phyloP scores from a whole-genome alignment of 2,329 filamentous ascomycete genomes.

The Fusarium drepaniforme region DNA sequence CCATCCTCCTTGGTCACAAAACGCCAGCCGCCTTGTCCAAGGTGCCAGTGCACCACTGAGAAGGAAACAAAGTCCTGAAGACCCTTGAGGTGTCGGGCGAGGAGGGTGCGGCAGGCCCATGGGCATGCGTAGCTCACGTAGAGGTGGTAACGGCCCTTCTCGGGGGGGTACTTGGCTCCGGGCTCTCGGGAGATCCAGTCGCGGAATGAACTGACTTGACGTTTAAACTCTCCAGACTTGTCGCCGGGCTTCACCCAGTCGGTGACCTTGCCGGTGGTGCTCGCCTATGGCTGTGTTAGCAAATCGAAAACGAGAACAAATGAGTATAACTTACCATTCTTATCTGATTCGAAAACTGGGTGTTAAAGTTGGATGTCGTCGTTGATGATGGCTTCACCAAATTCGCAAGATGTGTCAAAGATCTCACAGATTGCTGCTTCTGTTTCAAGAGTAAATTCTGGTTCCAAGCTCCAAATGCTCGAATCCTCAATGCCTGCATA shows the following conservation, averaged over 20 bases:
- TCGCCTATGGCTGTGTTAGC: constrained; percentile 36
- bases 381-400: constrained; percentile 12
- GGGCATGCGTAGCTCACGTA: constrained; percentile 96
- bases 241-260: constrained; percentile 86
- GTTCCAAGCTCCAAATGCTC: constrained; percentile 30
- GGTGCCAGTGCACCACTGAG: constrained; percentile 94
- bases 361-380: neutral
- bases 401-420: constrained; percentile 16
- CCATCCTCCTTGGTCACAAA: constrained; percentile 76
- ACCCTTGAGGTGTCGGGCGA: constrained; percentile 90
- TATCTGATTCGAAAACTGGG: constrained; percentile 27
- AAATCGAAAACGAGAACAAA: neutral
- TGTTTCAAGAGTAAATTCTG: constrained; percentile 11
- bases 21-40: constrained; percentile 81
- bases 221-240: constrained; percentile 92
- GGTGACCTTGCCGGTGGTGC: constrained; percentile 66
- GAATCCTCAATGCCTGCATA: constrained; percentile 33
- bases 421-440: constrained; percentile 16
- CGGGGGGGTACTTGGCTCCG: constrained; percentile 82
- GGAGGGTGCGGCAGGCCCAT: constrained; percentile 91
- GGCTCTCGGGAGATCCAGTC: constrained; percentile 80
- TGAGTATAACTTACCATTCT: constrained; percentile 38
- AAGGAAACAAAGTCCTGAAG: constrained; percentile 84
- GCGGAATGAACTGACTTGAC: constrained; percentile 85
- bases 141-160: constrained; percentile 93